phyloP scores from a whole-genome alignment of 225 moss, liverwort and hornwort species.

The Climacium dendroides region DNA sequence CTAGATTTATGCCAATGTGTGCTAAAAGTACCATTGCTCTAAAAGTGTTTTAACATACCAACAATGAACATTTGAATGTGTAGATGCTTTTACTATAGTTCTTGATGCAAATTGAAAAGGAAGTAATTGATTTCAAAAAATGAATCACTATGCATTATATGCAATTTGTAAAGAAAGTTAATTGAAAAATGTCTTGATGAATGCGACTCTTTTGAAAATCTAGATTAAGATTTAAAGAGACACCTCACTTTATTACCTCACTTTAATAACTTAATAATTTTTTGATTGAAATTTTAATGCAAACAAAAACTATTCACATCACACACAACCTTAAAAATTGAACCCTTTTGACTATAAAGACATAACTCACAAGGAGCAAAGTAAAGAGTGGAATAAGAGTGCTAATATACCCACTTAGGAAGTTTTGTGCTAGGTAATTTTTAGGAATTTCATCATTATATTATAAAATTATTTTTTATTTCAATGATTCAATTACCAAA shows the following conservation, averaged over 20 bases:
- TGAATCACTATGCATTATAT: background rate
- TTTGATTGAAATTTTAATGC: background rate
- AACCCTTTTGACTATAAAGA: rapidly evolving
- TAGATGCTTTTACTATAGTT: rapidly evolving
- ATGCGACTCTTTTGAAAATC: background rate
- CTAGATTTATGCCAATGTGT: background rate
- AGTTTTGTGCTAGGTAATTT: background rate
- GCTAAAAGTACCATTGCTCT: background rate
- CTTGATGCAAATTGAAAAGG: rapidly evolving
- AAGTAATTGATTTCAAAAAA: background rate
- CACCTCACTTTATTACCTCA: background rate
- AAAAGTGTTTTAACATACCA: background rate
- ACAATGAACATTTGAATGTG: background rate
- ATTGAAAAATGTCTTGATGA: background rate
- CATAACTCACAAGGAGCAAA: rapidly evolving
- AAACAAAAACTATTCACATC: background rate
- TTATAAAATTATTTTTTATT: background rate
- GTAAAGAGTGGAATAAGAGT: background rate
- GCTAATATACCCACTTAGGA: rapidly evolving
- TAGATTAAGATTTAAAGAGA: background rate
- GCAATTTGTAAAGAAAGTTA: background rate
- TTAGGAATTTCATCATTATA: background rate
- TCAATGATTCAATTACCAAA: background rate
- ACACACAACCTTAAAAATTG: background rate
- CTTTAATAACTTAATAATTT: background rate